A percentile compares a stretch with the other conserved stretches of the same genome.
Conservation (phyloP, 495 filamentous ascomycete species). For the Lepraria neglecta region DNA sequence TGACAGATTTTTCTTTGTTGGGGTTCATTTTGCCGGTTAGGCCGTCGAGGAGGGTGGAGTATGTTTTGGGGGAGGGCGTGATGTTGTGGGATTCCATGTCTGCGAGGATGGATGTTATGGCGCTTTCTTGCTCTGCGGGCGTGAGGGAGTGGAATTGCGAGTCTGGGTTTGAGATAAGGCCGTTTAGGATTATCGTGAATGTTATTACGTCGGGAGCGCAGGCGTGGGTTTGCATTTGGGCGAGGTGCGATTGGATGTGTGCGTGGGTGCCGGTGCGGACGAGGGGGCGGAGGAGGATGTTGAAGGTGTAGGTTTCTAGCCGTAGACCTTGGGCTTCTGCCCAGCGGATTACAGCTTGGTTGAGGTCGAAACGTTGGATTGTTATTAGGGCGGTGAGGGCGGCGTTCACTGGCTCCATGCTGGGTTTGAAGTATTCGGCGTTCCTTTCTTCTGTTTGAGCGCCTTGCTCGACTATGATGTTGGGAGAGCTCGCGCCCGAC, state of each 20-base stretch:
- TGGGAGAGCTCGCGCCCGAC: conserved; percentile 1
- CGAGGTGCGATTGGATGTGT: conserved; percentile 39
- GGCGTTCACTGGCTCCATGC: conserved; percentile 57
- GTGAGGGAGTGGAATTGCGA: conserved; percentile 23
- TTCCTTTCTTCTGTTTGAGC: conserved; percentile 17
- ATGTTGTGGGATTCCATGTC: conserved; percentile 51
- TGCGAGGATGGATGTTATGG: conserved; percentile 40
- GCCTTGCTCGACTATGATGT: conserved; percentile 10
- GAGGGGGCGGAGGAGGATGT: conserved; percentile 54
- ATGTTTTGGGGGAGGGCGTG: conserved; percentile 49
- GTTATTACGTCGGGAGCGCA: conserved; percentile 47
- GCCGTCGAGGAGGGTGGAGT: conserved; percentile 56
- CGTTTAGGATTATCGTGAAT: conserved; percentile 50
- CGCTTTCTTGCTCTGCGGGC: conserved; percentile 33
- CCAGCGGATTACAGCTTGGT: conserved; percentile 51
- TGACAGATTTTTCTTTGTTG: conserved; percentile 23
- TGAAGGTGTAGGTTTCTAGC: conserved; percentile 61
- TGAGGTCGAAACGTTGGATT: conserved; percentile 36
- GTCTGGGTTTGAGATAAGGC: conserved; percentile 36
- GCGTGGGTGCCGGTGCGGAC: conserved; percentile 40
- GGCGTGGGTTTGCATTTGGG: conserved; percentile 40
- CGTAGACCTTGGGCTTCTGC: conserved; percentile 49
- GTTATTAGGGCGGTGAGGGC: conserved; percentile 45
- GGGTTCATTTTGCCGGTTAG: conserved; percentile 33
- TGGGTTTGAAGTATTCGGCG: conserved; percentile 45